Evolutionary conservation across 768 basidiomycete species (phyloP), one percentile per base, ranked within the genome.

Genomic region (Daedaleopsis sinensis): DNA sequence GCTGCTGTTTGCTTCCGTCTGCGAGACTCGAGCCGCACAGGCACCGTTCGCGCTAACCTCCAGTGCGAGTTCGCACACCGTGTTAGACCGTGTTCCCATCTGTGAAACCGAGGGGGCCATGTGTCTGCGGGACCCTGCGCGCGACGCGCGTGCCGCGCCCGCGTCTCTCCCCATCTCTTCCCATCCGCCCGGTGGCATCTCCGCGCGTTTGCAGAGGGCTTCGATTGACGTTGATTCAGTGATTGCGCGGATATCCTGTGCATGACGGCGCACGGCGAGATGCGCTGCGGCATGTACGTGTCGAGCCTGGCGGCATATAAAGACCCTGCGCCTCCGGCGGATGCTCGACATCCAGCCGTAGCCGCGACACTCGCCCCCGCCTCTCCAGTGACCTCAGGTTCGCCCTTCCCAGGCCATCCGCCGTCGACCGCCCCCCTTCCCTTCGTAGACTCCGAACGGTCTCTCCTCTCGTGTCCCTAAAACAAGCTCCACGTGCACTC

Each of bases 151-250:
- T 50, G 42, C 18, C 10, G 55, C 55, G 43, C 24, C 37, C 48
- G 46, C 44, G 55, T 46, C 58, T 57, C 63, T 32, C 27, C 27
- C 27, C 27, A 32, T 32, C 27, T 32, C 27, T 32, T 32, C 27
- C 27, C 27, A 32, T 32, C 27, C 27, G 27, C 27, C 27, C 27
- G 27, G 27, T 32, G 27, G 27, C 27, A 59, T 60, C 58, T 52
- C 37, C 21, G 49, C 19, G 63, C 49, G 57, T 38, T 39, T 49
- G 6, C 10, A 3, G 1, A 24, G 23, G 23, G 47, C 62, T 63
- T 63, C 62, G 35, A 21, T 58, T 63, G 61, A 62, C 61, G 57
- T 62, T 62, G 62, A 63, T 58, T 42, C 27, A 32, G 27, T 32
- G 27, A 32, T 32, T 32, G 62, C 57, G 57, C 62, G 52, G 53